Evolutionary conservation across 208 protist genomes (phyloP).

Genomic region (Acanthamoeba royreba): DNA sequence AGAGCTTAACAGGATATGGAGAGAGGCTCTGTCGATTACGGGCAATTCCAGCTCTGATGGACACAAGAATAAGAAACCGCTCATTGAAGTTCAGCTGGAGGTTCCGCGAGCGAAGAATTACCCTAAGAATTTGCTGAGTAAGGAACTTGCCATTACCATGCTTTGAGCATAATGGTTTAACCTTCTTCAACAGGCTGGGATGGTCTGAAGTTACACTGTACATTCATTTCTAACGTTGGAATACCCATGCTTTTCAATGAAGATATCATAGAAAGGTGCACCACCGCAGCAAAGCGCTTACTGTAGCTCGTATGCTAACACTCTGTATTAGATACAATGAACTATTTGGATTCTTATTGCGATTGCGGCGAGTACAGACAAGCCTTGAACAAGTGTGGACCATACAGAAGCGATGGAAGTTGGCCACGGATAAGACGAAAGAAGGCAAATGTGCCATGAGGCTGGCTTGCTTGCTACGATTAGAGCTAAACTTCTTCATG

Average conservation of each 20-base stretch:
- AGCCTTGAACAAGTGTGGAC: neutral
- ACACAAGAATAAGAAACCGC: neutral
- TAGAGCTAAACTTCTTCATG: neutral
- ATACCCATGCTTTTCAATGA: neutral
- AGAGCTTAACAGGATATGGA: no score
- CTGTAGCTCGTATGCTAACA: no score
- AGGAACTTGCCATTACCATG: no score
- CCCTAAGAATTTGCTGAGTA: neutral
- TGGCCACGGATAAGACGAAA: neutral
- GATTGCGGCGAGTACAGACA: neutral
- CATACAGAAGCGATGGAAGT: neutral
- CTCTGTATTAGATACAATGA: conserved; percentile 34
- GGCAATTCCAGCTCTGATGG: neutral
- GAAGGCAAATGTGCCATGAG: neutral
- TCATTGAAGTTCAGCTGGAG: neutral
- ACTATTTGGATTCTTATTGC: neutral
- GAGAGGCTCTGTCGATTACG: neutral
- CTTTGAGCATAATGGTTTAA: no score
- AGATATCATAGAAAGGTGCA: neutral
- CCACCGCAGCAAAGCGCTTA: neutral
- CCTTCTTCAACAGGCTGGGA: conserved; percentile 8
- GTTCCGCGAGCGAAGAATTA: neutral
- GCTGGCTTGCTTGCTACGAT: neutral
- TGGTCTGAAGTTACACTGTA: neutral
- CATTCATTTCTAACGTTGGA: neutral